A percentile compares a stretch with the other conserved stretches of the same genome.
Conservation (phyloP, 495 filamentous ascomycete species). For the Aspergillus asperescens region DNA sequence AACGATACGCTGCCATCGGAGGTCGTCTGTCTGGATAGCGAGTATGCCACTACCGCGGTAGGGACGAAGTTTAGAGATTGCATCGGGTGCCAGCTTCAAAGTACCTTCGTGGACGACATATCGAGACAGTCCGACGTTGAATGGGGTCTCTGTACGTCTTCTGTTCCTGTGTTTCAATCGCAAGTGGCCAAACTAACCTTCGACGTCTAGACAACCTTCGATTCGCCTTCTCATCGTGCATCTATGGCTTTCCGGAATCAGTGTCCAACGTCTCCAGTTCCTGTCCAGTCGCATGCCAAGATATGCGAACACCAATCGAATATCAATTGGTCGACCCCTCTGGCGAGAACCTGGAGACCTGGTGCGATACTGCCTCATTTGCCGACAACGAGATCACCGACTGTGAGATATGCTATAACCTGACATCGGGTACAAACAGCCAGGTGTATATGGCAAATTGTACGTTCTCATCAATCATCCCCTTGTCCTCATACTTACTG, state of each 20-base stretch:
- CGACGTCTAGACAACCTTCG: slow-evolving; percentile 44
- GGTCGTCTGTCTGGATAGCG: slow-evolving; percentile 50
- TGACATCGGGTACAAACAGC: slow-evolving; percentile 19
- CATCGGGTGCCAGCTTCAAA: slow-evolving; percentile 54
- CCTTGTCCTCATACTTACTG: background rate
- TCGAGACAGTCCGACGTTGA: slow-evolving; percentile 51
- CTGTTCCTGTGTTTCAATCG: no score
- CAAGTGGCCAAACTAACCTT: background rate
- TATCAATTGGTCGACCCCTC: slow-evolving; percentile 27
- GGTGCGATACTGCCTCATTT: slow-evolving; percentile 32
- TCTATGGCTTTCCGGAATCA: slow-evolving; percentile 37
- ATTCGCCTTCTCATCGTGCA: slow-evolving; percentile 42
- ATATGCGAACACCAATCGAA: slow-evolving; percentile 32
- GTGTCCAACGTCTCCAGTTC: slow-evolving; percentile 37
- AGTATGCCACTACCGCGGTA: slow-evolving; percentile 36
- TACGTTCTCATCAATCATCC: slow-evolving; percentile 21
- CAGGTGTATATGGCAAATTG: slow-evolving; percentile 49
- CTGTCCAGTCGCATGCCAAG: slow-evolving; percentile 40
- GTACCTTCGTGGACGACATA: slow-evolving; percentile 40
- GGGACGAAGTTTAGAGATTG: slow-evolving; percentile 54
- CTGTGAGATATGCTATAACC: slow-evolving; percentile 45
- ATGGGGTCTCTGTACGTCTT: slow-evolving; percentile 55
- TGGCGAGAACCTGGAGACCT: slow-evolving; percentile 27
- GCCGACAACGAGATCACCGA: slow-evolving; percentile 38
- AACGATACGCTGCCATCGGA: slow-evolving; percentile 46